Evolutionary conservation across 345 rosid genomes (phyloP).

Genomic region (Gossypium sturtianum): DNA sequence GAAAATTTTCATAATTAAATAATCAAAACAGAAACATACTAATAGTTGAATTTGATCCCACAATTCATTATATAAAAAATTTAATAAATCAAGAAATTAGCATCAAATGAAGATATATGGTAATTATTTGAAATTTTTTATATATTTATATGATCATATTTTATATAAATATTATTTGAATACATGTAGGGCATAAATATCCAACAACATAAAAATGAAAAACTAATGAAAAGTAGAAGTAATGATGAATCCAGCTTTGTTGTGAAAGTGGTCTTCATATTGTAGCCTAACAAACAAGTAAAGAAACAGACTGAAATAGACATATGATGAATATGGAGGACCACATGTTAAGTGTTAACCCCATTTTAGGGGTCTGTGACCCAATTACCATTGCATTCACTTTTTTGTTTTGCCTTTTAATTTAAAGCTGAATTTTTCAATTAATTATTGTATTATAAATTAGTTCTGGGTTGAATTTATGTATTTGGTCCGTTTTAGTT

Average conservation of each 20-base stretch:
- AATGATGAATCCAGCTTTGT: not conserved
- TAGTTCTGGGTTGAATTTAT: too few species aligned
- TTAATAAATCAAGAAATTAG: too few species aligned
- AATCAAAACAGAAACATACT: too few species aligned
- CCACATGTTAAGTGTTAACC: not conserved
- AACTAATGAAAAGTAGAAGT: not conserved
- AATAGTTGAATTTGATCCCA: fast-evolving
- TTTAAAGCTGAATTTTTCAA: too few species aligned
- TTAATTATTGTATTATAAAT: too few species aligned
- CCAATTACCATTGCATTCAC: not conserved
- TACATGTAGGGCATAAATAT: too few species aligned
- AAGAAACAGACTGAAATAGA: not conserved
- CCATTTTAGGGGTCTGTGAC: not conserved
- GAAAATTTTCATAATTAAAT: fast-evolving
- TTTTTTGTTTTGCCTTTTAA: too few species aligned
- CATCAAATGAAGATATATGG: not conserved
- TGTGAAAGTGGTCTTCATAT: not conserved
- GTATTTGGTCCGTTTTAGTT: too few species aligned
- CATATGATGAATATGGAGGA: not conserved
- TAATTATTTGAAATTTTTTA: too few species aligned
- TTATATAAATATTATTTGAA: too few species aligned
- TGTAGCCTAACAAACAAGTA: not conserved
- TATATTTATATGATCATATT: not conserved
- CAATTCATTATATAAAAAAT: too few species aligned
- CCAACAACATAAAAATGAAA: not conserved